phyloP scores from a whole-genome alignment of 164 flowering plant species.

The grape (Vitis vinifera) region ASM3070453v1 NC_081811.1:898501-899000 shows the following conservation, averaged over 20 bases:
- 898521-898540: conserved; percentile 8
- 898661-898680: conserved; percentile 55
- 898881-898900: conserved; percentile 32
- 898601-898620: conserved; percentile 29
- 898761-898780: conserved; percentile 51
- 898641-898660: conserved; percentile 28
- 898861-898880: conserved; percentile 68
- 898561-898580: conserved; percentile 35
- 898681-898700: conserved; percentile 27
- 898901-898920: conserved; percentile 44
- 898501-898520: too few species aligned
- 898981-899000: too few species aligned
- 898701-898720: conserved; percentile 7
- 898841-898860: conserved; percentile 57
- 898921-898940: conserved; percentile 15
- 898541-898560: conserved; percentile 22
- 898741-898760: conserved; percentile 52
- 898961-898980: too few species aligned
- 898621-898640: conserved; percentile 43
- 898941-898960: not conserved
- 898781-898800: conserved; percentile 30
- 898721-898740: conserved; percentile 14
- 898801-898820: conserved; percentile 62
- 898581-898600: conserved; percentile 25
- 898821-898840: conserved; percentile 59